These are phyloP conservation scores for Pseudonitzschia delicatissima DNA, from an alignment of 108 stramenopile species.

Conservation along the genomic window DNA sequence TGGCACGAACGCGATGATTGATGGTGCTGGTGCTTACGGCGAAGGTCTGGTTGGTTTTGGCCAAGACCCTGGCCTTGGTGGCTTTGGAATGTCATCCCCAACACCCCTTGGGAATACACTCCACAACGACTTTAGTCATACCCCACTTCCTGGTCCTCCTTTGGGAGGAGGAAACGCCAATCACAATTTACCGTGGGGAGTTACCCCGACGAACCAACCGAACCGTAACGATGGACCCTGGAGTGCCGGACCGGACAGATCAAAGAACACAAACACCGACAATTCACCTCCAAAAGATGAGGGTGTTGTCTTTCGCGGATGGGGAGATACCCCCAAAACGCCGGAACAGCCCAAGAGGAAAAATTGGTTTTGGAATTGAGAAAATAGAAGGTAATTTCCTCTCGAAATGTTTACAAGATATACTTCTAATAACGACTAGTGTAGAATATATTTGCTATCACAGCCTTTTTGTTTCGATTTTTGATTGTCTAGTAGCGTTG, in stretches of 20 bases:
- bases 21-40: background rate
- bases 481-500: too few species aligned
- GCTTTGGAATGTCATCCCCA: slow-evolving; percentile 1
- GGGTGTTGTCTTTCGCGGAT: background rate
- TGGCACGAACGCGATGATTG: background rate
- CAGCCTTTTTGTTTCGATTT: too few species aligned
- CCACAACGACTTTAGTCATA: background rate
- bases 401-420: too few species aligned
- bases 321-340: background rate
- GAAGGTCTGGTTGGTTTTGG: background rate
- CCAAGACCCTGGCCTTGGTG: slow-evolving; percentile 1
- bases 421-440: too few species aligned
- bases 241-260: too few species aligned
- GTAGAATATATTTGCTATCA: too few species aligned
- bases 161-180: background rate
- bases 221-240: background rate
- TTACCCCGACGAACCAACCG: background rate
- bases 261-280: too few species aligned
- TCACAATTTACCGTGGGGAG: background rate
- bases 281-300: background rate
- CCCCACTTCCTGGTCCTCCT: too few species aligned
- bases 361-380: background rate
- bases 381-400: too few species aligned
- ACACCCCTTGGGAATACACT: background rate
- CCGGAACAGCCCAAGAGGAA: background rate